Conservation (phyloP, 805 yeast genomes). For the Grigorovia yakushimaensis region DNA sequence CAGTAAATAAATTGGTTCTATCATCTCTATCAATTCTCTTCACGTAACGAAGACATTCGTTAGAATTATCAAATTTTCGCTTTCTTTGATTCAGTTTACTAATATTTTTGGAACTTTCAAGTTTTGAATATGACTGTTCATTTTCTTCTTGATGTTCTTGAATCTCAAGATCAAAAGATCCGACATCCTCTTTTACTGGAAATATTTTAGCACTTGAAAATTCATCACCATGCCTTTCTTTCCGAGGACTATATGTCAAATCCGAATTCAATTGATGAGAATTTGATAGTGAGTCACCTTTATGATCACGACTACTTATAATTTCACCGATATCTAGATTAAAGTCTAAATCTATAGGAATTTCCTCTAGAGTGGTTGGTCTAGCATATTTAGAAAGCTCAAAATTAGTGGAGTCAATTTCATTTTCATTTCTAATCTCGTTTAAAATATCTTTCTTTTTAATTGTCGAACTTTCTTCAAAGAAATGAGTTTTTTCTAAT, state of each 20-base stretch:
- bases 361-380: constrained; percentile 5
- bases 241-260: background rate
- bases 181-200: background rate
- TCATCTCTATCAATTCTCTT: constrained; percentile 12
- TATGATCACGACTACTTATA: constrained; percentile 20
- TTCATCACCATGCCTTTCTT: background rate
- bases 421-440: constrained; percentile 17
- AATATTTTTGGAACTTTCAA: background rate
- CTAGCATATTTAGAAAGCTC: background rate
- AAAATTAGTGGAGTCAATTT: background rate
- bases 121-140: background rate
- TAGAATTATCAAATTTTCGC: background rate
- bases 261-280: constrained; percentile 1
- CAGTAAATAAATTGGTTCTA: constrained; percentile 20
- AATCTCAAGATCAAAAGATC: constrained; percentile 7
- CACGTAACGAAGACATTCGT: too few species aligned
- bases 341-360: constrained; percentile 20
- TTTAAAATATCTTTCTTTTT: constrained; percentile 17
- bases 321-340: constrained; percentile 23
- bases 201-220: background rate
- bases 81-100: too few species aligned
- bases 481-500: background rate
- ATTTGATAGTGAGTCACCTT: constrained; percentile 6
- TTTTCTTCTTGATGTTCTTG: background rate
- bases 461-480: constrained; percentile 7